These are phyloP conservation scores for Trametes villosa DNA, from an alignment of 768 basidiomycete genomes.

Conservation along the genomic window DNA sequence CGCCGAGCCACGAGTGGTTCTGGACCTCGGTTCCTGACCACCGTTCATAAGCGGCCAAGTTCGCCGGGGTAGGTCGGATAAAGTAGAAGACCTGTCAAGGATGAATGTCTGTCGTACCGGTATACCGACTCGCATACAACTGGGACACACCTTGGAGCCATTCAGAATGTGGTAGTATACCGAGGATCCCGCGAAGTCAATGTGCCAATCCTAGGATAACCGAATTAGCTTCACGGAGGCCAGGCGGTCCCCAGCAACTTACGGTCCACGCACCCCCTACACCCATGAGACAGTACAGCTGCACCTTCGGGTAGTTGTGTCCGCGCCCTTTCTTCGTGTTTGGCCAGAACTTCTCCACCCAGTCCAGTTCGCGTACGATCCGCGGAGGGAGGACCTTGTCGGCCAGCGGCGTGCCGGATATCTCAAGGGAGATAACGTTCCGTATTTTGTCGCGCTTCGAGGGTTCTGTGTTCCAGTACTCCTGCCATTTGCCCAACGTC, in stretches of 20 bases:
- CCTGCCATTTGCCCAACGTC: conserved; percentile 90
- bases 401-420: conserved; percentile 83
- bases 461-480: conserved; percentile 75
- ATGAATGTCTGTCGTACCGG: not conserved
- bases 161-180: conserved; percentile 96
- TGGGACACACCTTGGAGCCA: conserved; percentile 71
- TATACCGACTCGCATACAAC: not conserved
- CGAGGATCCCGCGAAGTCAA: conserved; percentile 96
- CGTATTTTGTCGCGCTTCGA: conserved; percentile 80
- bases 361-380: conserved; percentile 87
- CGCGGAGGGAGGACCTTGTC: conserved; percentile 82
- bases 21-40: conserved; percentile 96
- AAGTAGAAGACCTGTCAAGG: conserved; percentile 87
- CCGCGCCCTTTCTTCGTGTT: conserved; percentile 68
- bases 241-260: conserved; percentile 33
- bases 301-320: conserved; percentile 87
- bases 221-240: not conserved
- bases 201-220: conserved; percentile 87
- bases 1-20: conserved; percentile 87
- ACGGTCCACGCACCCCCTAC: conserved; percentile 95
- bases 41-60: conserved; percentile 87
- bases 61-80: conserved; percentile 84
- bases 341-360: conserved; percentile 98
- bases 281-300: conserved; percentile 96
- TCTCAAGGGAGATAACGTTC: conserved; percentile 95